Conservation (phyloP, 768 basidiomycete species). For the Pleurotus tuber-regium region DNA sequence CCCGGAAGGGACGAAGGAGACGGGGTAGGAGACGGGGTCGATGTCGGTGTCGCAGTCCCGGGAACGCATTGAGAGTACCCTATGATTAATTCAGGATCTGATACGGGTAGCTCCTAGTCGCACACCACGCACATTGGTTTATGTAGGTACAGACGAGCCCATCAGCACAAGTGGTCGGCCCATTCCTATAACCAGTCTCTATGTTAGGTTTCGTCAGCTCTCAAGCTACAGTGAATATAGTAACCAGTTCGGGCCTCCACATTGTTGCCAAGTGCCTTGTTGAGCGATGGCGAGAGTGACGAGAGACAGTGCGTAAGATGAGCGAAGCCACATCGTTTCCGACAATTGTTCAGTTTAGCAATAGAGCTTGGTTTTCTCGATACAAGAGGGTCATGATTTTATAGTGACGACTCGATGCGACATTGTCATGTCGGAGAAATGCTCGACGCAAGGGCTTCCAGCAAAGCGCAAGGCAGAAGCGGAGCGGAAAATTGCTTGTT, state of each 20-base stretch:
- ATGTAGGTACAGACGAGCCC: conserved; percentile 40
- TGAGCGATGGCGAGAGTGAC: conserved; percentile 29
- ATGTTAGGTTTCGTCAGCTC: neutral
- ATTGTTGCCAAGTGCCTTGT: conserved; percentile 32
- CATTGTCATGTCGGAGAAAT: conserved; percentile 6
- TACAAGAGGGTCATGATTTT: too few species aligned
- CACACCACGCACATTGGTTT: conserved; percentile 47
- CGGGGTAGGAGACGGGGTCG: conserved; percentile 21
- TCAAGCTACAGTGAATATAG: neutral
- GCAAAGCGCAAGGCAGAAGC: neutral
- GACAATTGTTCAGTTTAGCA: too few species aligned
- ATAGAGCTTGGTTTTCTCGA: too few species aligned
- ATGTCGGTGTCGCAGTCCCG: conserved; percentile 26
- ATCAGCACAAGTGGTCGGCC: conserved; percentile 44
- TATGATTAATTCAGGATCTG: conserved; percentile 14
- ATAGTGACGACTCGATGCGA: neutral
- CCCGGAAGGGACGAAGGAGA: too few species aligned
- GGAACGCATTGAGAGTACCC: conserved; percentile 53
- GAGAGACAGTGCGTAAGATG: conserved; percentile 20
- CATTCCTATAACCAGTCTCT: conserved; percentile 33
- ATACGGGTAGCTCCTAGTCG: too few species aligned
- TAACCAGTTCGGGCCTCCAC: too few species aligned
- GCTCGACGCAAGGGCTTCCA: neutral
- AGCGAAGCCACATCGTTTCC: conserved; percentile 17
- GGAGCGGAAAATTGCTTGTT: conserved; percentile 2